Evolutionary conservation across 1,284 basidiomycete genomes (phyloP).

Genomic region (Irpex rosettiformis): DNA sequence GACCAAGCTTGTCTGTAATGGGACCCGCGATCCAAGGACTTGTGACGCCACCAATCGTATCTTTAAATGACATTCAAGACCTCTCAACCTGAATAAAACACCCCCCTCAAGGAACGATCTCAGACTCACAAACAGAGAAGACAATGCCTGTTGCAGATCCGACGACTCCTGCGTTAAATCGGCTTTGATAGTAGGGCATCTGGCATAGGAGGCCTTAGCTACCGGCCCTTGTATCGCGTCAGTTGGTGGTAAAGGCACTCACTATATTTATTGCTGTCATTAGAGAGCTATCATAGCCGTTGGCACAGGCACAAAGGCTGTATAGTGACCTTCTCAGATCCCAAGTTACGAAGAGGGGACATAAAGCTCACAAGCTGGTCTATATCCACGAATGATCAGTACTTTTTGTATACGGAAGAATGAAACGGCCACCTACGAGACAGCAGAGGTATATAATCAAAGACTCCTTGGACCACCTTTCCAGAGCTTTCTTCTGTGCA

Average conservation of each 20-base stretch:
- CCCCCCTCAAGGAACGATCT: neutral
- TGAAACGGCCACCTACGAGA: neutral
- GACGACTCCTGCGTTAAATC: neutral
- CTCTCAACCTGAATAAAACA: neutral
- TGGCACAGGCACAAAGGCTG: neutral
- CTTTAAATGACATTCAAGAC: neutral
- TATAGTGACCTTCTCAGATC: neutral
- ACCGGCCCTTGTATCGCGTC: too few species aligned
- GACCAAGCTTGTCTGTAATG: neutral
- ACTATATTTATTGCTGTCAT: neutral
- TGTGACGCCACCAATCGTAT: neutral
- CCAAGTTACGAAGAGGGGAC: neutral
- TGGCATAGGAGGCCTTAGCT: neutral
- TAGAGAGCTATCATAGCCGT: neutral
- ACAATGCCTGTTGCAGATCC: neutral
- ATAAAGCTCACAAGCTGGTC: neutral
- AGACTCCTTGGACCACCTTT: neutral
- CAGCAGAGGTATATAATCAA: neutral
- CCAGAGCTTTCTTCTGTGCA: neutral
- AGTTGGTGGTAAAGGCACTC: neutral
- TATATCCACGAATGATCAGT: neutral
- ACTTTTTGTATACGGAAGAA: neutral
- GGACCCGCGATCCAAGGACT: neutral
- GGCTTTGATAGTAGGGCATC: neutral
- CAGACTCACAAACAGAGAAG: neutral